Percentiles rank a stretch among this genome's conserved stretches.
These are phyloP conservation scores for Podila horticola DNA, from an alignment of 192 early-diverging fungal species.

Conservation along the genomic window DNA sequence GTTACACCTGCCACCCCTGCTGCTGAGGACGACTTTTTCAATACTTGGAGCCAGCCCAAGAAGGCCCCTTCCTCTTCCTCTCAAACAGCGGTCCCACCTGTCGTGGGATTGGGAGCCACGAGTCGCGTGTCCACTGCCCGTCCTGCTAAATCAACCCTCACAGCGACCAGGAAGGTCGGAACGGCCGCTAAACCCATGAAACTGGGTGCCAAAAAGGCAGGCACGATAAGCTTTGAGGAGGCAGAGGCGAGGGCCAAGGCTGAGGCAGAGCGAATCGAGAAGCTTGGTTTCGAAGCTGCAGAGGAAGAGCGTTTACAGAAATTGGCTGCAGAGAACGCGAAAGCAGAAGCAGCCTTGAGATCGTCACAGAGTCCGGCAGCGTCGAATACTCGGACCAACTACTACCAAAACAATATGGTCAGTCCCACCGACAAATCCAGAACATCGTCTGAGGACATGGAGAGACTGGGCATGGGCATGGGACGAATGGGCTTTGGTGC, in stretches of 20 bases:
- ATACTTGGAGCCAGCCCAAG: slow-evolving; percentile 46
- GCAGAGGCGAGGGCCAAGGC: slow-evolving; percentile 65
- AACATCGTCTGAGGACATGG: slow-evolving; percentile 57
- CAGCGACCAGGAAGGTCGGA: slow-evolving; percentile 44
- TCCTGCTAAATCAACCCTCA: slow-evolving; percentile 55
- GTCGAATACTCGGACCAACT: slow-evolving; percentile 16
- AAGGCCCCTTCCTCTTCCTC: slow-evolving; percentile 14
- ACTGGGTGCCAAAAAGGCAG: slow-evolving; percentile 89
- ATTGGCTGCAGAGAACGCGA: slow-evolving; percentile 70
- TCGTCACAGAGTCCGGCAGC: neutral
- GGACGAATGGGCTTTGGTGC: slow-evolving; percentile 71
- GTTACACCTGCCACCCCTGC: slow-evolving; percentile 3
- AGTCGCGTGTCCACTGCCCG: slow-evolving; percentile 19
- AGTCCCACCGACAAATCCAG: slow-evolving; percentile 21
- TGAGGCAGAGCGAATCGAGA: slow-evolving; percentile 45
- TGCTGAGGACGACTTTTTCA: slow-evolving; percentile 44
- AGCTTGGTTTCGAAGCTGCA: slow-evolving; percentile 41
- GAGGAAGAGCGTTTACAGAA: slow-evolving; percentile 44
- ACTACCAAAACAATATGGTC: slow-evolving; percentile 36
- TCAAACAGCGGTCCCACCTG: slow-evolving; percentile 7
- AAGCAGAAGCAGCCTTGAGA: slow-evolving; percentile 66
- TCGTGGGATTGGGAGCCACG: slow-evolving; percentile 25
- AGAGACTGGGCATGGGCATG: slow-evolving; percentile 76
- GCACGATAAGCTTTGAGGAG: slow-evolving; percentile 90
- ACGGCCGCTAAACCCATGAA: slow-evolving; percentile 52